These are phyloP conservation scores for Podospora conica DNA, from an alignment of 495 filamentous ascomycete genomes.

Conservation along the genomic window DNA sequence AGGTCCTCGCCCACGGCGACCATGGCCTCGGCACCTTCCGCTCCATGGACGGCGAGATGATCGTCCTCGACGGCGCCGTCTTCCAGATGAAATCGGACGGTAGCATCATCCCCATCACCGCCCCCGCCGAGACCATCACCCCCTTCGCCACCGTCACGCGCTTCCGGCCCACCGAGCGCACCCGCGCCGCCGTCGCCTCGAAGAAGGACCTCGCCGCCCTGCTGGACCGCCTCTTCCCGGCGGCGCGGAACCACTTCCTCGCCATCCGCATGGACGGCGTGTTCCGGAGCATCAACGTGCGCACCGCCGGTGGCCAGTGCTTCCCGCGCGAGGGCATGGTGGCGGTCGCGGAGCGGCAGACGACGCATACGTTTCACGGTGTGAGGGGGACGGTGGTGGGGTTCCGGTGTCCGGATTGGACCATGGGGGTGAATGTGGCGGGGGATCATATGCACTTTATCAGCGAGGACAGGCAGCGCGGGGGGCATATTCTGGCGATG, in stretches of 20 bases:
- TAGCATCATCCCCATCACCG: conserved; percentile 23
- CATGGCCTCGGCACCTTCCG: conserved; percentile 49
- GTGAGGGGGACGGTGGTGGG: conserved; percentile 43
- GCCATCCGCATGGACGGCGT: conserved; percentile 34
- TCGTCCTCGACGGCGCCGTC: conserved; percentile 41
- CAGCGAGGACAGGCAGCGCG: conserved; percentile 33
- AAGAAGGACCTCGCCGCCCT: conserved; percentile 34
- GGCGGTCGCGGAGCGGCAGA: conserved; percentile 38
- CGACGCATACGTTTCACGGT: conserved; percentile 27
- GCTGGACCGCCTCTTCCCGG: conserved; percentile 32
- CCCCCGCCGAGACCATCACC: conserved; percentile 21
- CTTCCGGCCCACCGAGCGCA: conserved; percentile 26
- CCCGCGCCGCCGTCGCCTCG: conserved; percentile 17
- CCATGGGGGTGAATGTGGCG: conserved; percentile 44
- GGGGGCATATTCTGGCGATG: conserved; percentile 46
- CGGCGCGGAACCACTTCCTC: conserved; percentile 36
- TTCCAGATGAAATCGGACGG: conserved; percentile 45
- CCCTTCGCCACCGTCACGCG: conserved; percentile 42
- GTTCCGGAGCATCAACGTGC: conserved; percentile 32
- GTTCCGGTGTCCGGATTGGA: conserved; percentile 42
- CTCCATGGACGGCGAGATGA: conserved; percentile 46
- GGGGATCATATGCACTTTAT: conserved; percentile 51
- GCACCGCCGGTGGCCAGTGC: conserved; percentile 34
- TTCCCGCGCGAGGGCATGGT: conserved; percentile 33
- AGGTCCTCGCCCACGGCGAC: conserved; percentile 39